Evolutionary conservation across 2,329 filamentous ascomycete species (phyloP).

Genomic region (Sporothrix phasma): DNA sequence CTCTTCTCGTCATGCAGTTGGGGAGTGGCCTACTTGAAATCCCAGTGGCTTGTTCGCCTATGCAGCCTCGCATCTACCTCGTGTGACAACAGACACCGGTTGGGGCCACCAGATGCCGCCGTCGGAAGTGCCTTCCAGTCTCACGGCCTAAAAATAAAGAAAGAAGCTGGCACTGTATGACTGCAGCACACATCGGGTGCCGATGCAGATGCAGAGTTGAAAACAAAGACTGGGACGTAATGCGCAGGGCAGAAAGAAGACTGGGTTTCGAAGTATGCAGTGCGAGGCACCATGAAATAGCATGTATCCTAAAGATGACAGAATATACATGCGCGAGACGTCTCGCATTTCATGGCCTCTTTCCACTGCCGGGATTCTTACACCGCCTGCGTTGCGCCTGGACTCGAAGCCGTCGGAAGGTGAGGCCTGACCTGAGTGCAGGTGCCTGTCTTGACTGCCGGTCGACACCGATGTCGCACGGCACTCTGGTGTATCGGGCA

Average conservation of each 20-base stretch:
- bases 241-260: neutral
- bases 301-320: neutral
- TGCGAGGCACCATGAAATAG: neutral
- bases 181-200: neutral
- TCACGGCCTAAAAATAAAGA: neutral
- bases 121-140: neutral
- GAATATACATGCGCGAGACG: neutral
- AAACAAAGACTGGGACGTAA: neutral
- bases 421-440: neutral
- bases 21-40: neutral
- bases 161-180: neutral
- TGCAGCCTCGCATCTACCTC: slow-evolving; percentile 4
- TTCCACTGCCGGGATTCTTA: neutral
- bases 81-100: neutral
- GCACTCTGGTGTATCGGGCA: neutral
- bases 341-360: neutral
- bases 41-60: slow-evolving; percentile 1
- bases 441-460: neutral
- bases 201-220: neutral
- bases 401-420: neutral
- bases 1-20: neutral
- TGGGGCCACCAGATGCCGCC: neutral
- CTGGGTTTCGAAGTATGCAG: neutral
- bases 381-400: neutral
- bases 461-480: neutral